phyloP scores from a whole-genome alignment of 345 rosid species.

The Bruguiera parviflora region DNA sequence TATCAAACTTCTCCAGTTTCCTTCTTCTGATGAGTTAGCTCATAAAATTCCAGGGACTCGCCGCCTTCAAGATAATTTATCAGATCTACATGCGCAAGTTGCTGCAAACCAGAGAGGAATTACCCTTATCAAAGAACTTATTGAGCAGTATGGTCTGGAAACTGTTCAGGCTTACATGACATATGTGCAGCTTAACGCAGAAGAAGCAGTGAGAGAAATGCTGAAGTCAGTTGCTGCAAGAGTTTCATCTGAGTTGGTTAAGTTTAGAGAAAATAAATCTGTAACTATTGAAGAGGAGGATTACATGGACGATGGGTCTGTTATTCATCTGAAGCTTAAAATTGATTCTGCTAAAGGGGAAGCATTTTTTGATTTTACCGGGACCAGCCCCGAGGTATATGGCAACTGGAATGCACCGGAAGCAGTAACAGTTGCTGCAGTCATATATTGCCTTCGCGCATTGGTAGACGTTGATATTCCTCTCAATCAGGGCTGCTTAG shows the following conservation, averaged over 20 bases:
- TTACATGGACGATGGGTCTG: slow-evolving; percentile 92
- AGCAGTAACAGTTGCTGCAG: slow-evolving; percentile 93
- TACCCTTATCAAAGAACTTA: slow-evolving; percentile 74
- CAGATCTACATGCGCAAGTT: slow-evolving; percentile 94
- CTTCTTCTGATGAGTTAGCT: slow-evolving; percentile 46
- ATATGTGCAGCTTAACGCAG: slow-evolving; percentile 85
- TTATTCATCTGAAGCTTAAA: slow-evolving; percentile 67
- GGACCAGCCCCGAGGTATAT: slow-evolving; percentile 88
- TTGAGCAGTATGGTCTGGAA: slow-evolving; percentile 75
- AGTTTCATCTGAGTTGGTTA: slow-evolving; percentile 41
- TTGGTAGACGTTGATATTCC: slow-evolving; percentile 89
- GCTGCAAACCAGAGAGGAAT: slow-evolving; percentile 98
- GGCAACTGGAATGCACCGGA: slow-evolving; percentile 99
- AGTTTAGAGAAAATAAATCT: slow-evolving; percentile 22
- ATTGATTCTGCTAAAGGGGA: slow-evolving; percentile 70
- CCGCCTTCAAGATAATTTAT: slow-evolving; percentile 79
- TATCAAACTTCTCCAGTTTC: slow-evolving; percentile 60
- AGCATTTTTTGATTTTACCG: slow-evolving; percentile 79
- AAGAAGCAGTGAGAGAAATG: slow-evolving; percentile 94
- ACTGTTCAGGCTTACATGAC: slow-evolving; percentile 95
- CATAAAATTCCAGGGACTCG: slow-evolving; percentile 77
- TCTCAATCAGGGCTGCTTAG: slow-evolving; percentile 91
- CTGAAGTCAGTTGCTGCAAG: slow-evolving; percentile 72
- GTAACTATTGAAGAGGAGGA: slow-evolving; percentile 78
- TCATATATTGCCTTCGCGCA: slow-evolving; percentile 91